Base-by-base conservation (phyloP, 1,284 basidiomycete species). In the Cystobasidium pallidum region DNA sequence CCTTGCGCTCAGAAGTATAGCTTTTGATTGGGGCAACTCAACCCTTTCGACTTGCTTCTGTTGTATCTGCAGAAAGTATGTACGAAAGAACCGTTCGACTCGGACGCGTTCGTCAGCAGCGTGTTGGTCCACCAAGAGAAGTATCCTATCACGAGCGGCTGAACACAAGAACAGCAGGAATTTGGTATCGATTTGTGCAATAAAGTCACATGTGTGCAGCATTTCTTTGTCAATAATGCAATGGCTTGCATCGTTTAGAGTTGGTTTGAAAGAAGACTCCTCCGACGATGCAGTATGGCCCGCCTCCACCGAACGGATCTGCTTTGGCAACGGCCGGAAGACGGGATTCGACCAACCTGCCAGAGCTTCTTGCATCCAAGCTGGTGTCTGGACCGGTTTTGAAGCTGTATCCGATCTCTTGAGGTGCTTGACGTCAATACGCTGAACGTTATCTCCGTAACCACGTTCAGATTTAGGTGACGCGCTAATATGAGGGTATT, bases 91-190 rank as follows among this genome's bases (percentile, higher is more conserved):
- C n/a, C 83, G 82, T 81, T 98, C 94, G 58, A 96, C 90, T 26
- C 92, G 87, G 34, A 94, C 83, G 10, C 94, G 87, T 81, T 98
- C 94, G 79, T 96, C 92, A 8, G 93, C 94, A 3, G 94, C 94
- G 79, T 98, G 94, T 80, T 98, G 94, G 82, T 98, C 94, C 54
- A 98, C 85, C 70, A 96, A 84, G 30, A 94, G 84, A 36, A 97
- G 75, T 0, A 77, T 75, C 21, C 80, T 72, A 75, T 78, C 51
- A 72, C 77, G 10, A 51, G 55, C 41, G 2, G 51, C n/a, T 19
- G 28, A 11, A 8, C 36, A 41, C 30, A 34, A 51, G 80, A 91
- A 92, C 26, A 88, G 88, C 74, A 96, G 86, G 80, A 93, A 97
- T 81, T 97, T 97, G 73, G 83, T 82, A 80, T 97, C 94, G 19